Conservation (phyloP, 495 filamentous ascomycete genomes). For the Talaromyces nanjingensis region DNA sequence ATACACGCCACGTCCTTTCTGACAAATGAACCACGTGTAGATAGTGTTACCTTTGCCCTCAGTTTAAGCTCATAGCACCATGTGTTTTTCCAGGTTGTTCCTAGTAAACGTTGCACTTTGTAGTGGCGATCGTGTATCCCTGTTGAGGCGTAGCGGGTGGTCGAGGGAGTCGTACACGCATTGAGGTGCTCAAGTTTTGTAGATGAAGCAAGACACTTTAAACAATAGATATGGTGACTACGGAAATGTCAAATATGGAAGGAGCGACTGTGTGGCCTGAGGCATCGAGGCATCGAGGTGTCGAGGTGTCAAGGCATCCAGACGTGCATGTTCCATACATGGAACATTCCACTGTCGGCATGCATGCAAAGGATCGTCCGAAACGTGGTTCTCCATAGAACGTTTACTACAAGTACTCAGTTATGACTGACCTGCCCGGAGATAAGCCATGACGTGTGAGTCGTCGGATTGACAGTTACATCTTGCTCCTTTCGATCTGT, state of each 20-base stretch:
- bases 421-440: no score
- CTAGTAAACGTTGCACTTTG: not conserved
- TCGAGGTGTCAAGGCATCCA: not conserved
- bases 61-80: not conserved
- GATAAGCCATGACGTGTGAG: not conserved
- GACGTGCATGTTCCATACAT: not conserved
- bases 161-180: not conserved
- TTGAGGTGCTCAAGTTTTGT: not conserved
- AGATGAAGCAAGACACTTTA: not conserved
- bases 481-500: not conserved
- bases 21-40: not conserved
- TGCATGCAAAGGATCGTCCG: not conserved
- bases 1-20: not conserved
- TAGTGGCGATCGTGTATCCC: not conserved
- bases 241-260: not conserved
- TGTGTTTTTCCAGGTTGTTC: not conserved
- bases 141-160: not conserved
- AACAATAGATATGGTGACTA: no score
- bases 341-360: not conserved
- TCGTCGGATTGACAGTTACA: not conserved
- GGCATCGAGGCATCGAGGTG: no score
- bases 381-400: not conserved
- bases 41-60: not conserved
- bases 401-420: not conserved
- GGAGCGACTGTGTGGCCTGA: not conserved